Percentiles rank a stretch among this genome's conserved stretches.
Conservation (phyloP, 805 yeast species). For the Wickerhamomyces chambardii region DNA sequence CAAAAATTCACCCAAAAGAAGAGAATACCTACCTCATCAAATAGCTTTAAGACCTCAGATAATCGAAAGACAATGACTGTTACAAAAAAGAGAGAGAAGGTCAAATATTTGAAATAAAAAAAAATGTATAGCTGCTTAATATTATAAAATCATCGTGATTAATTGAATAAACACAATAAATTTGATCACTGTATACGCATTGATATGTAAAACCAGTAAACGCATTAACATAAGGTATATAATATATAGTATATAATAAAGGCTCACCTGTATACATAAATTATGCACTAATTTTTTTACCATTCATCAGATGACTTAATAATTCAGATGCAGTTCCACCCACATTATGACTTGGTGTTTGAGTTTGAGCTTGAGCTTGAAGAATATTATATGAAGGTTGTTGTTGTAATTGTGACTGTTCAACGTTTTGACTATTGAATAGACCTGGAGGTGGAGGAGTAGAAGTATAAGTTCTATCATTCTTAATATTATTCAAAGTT, state of each 20-base stretch:
- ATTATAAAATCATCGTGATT: too few species aligned
- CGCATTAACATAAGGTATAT: not conserved
- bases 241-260: not conserved
- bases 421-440: slow-evolving; percentile 20
- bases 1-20: slow-evolving; percentile 10
- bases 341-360: slow-evolving; percentile 11
- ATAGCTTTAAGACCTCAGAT: slow-evolving; percentile 6
- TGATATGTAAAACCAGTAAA: not conserved
- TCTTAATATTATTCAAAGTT: slow-evolving; percentile 9
- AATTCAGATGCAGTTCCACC: slow-evolving; percentile 65
- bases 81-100: slow-evolving; percentile 2
- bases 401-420: slow-evolving; percentile 4
- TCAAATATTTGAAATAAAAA: slow-evolving; percentile 8
- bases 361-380: too few species aligned
- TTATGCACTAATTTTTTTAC: slow-evolving; percentile 39
- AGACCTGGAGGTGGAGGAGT: slow-evolving; percentile 76
- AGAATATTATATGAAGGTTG: not conserved
- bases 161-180: not conserved
- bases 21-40: slow-evolving; percentile 1
- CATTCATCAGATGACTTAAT: slow-evolving; percentile 77
- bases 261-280: too few species aligned
- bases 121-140: too few species aligned
- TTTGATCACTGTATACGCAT: not conserved
- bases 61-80: slow-evolving; percentile 4
- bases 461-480: slow-evolving; percentile 28